These are phyloP conservation scores for Hebeloma cylindrosporum DNA, from an alignment of 768 basidiomycete species.

Conservation along the genomic window DNA sequence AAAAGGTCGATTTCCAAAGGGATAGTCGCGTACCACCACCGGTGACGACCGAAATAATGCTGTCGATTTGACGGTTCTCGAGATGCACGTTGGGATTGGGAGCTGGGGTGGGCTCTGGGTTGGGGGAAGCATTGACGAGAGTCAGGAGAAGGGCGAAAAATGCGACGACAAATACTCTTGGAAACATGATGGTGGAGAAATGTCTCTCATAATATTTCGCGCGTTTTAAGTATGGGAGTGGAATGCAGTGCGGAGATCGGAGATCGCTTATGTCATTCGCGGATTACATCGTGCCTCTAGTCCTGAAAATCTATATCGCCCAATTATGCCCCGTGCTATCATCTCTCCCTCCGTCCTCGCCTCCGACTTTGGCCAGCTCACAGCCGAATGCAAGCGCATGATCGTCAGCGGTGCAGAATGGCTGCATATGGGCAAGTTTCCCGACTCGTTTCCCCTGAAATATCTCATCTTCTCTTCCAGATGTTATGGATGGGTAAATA, in stretches of 20 bases:
- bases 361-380: constrained; percentile 94
- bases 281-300: constrained; percentile 4
- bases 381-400: constrained; percentile 96
- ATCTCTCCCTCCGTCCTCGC: constrained; percentile 97
- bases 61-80: constrained; percentile 44
- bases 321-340: constrained; percentile 80
- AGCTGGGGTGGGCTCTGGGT: constrained; percentile 28
- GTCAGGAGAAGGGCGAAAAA: constrained; percentile 36
- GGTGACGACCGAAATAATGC: constrained; percentile 33
- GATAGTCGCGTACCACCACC: constrained; percentile 26
- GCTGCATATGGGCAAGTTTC: constrained; percentile 88
- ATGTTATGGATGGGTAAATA: constrained; percentile 95
- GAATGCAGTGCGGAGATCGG: neutral
- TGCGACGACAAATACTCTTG: constrained; percentile 35
- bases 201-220: no score
- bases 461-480: constrained; percentile 38
- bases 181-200: constrained; percentile 36
- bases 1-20: neutral
- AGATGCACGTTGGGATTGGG: constrained; percentile 17
- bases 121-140: constrained; percentile 31
- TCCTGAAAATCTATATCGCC: neutral
- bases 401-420: constrained; percentile 94
- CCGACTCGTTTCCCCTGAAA: neutral
- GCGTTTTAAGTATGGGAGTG: no score
- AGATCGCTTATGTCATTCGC: constrained; percentile 9